A percentile compares a stretch with the other conserved stretches of the same genome.
phyloP scores from a whole-genome alignment of 805 yeast genomes.

The Debaryomyces castellii region DNA sequence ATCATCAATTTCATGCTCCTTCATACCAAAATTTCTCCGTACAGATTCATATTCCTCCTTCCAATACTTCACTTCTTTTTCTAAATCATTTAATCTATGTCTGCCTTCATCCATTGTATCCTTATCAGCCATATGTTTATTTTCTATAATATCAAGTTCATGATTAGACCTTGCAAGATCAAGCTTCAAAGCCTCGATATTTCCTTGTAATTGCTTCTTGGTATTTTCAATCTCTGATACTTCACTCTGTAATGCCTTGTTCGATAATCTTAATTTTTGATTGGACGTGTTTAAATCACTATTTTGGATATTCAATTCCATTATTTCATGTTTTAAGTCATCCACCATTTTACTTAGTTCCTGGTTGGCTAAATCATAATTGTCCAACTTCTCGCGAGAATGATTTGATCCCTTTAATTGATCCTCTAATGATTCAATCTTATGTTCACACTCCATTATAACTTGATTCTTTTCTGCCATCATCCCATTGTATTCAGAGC shows the following conservation, averaged over 20 bases:
- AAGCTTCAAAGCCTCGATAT: neutral
- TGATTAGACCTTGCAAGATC: slow-evolving; percentile 1
- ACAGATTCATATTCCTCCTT: slow-evolving; percentile 10
- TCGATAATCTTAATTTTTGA: slow-evolving; percentile 16
- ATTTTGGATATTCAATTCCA: neutral
- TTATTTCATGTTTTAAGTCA: neutral
- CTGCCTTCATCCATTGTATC: neutral
- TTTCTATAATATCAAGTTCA: slow-evolving; percentile 10
- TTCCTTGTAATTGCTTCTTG: neutral
- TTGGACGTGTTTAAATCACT: slow-evolving; percentile 18
- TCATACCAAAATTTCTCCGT: neutral
- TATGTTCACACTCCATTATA: slow-evolving; percentile 4
- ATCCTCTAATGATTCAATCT: slow-evolving; percentile 8
- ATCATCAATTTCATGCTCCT: slow-evolving; percentile 5
- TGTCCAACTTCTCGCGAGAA: neutral
- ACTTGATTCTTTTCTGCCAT: slow-evolving; percentile 5
- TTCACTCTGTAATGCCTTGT: slow-evolving; percentile 6
- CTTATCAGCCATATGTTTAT: slow-evolving; percentile 6
- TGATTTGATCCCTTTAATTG: neutral
- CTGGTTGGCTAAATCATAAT: neutral
- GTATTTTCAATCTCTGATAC: neutral
- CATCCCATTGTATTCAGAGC: slow-evolving; percentile 6
- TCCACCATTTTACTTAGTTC: neutral
- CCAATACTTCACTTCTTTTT: slow-evolving; percentile 10
- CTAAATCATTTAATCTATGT: slow-evolving; percentile 16